Percentiles rank a stretch among this genome's conserved stretches.
Evolutionary conservation across 495 filamentous ascomycete genomes (phyloP).

Genomic region (Talaromyces nanjingensis): DNA sequence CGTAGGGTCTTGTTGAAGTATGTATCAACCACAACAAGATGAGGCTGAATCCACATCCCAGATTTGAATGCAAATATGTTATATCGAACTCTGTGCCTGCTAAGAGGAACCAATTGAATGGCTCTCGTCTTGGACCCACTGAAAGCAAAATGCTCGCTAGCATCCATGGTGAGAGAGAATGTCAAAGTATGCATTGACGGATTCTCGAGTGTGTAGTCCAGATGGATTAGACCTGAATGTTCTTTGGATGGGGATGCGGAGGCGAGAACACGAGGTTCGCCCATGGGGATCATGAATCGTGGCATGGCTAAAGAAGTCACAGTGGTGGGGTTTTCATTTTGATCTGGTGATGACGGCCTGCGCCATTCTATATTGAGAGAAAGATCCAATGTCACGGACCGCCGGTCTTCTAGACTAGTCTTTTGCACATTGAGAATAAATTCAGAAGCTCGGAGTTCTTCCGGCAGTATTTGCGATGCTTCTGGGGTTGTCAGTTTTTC

Average conservation of each 20-base stretch:
- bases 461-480: constrained; percentile 42
- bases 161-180: constrained; percentile 87
- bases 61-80: constrained; percentile 51
- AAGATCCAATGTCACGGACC: constrained; percentile 63
- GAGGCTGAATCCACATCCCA: constrained; percentile 65
- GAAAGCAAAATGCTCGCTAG: constrained; percentile 87
- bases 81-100: constrained; percentile 62
- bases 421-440: constrained; percentile 71
- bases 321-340: constrained; percentile 16
- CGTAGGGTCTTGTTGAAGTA: constrained; percentile 84
- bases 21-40: constrained; percentile 71
- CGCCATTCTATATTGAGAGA: constrained; percentile 72
- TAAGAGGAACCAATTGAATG: constrained; percentile 72
- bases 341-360: constrained; percentile 29
- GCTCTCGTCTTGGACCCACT: constrained; percentile 75
- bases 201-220: constrained; percentile 80
- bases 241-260: constrained; percentile 41
- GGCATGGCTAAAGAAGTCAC: constrained; percentile 63
- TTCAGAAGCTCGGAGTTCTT: constrained; percentile 59
- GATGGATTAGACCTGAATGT: constrained; percentile 38
- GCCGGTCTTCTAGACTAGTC: constrained; percentile 68
- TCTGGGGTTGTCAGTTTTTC: constrained; percentile 28
- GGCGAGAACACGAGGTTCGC: constrained; percentile 83
- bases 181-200: constrained; percentile 89
- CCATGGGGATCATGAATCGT: constrained; percentile 67